phyloP scores from a whole-genome alignment of 2,329 filamentous ascomycete species.

The Fusarium oligoseptatum region DNA sequence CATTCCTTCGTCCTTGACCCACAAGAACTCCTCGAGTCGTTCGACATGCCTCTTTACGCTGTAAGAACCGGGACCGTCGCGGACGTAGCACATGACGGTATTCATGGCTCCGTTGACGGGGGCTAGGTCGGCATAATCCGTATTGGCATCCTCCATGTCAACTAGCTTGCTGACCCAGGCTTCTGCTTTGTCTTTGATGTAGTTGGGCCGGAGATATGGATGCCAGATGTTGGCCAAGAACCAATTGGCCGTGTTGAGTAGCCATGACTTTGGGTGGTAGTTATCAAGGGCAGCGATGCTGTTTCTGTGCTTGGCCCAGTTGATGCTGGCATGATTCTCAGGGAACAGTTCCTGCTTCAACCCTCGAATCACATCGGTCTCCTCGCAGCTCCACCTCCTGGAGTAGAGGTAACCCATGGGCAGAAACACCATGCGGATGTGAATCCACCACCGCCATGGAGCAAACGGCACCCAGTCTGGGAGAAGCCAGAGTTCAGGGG shows the following conservation, averaged over 20 bases:
- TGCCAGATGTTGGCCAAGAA: slow-evolving; percentile 83
- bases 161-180: slow-evolving; percentile 86
- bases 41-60: slow-evolving; percentile 84
- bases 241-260: slow-evolving; percentile 85
- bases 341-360: slow-evolving; percentile 87
- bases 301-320: slow-evolving; percentile 84
- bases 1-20: slow-evolving; percentile 94
- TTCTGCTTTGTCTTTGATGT: slow-evolving; percentile 79
- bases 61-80: slow-evolving; percentile 81
- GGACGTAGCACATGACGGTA: slow-evolving; percentile 85
- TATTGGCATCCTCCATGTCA: slow-evolving; percentile 93
- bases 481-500: slow-evolving; percentile 92
- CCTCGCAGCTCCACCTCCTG: slow-evolving; percentile 81
- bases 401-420: slow-evolving; percentile 94
- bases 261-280: slow-evolving; percentile 90
- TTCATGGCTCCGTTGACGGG: slow-evolving; percentile 95
- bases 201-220: slow-evolving; percentile 78
- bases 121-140: slow-evolving; percentile 85
- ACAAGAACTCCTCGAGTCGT: slow-evolving; percentile 86
- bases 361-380: slow-evolving; percentile 78
- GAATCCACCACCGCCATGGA: slow-evolving; percentile 97
- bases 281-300: slow-evolving; percentile 85
- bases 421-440: slow-evolving; percentile 96
- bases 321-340: slow-evolving; percentile 81
- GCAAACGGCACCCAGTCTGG: slow-evolving; percentile 92